phyloP scores from a whole-genome alignment of 2,329 filamentous ascomycete species.

The Aspergillus sp. region DNA sequence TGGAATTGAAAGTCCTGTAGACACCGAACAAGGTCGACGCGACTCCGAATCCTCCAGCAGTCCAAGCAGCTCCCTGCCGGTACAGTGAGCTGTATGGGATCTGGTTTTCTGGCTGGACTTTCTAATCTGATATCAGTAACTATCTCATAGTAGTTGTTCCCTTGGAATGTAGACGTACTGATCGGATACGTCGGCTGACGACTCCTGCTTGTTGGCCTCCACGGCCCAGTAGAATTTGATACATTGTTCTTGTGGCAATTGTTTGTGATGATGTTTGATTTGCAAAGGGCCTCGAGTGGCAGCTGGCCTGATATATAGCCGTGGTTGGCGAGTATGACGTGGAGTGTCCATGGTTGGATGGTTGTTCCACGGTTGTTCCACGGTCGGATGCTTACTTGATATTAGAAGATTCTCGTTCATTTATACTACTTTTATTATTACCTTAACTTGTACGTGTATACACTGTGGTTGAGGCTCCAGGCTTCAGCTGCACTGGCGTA shows the following conservation, averaged over 20 bases:
- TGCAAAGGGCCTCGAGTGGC: neutral
- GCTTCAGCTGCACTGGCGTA: too few species aligned
- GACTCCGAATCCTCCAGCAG: conserved; percentile 7
- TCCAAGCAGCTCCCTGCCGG: conserved; percentile 8
- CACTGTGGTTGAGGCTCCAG: too few species aligned
- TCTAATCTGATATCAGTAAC: neutral
- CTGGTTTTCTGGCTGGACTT: neutral
- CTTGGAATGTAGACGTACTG: neutral
- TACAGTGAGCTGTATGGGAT: conserved; percentile 8
- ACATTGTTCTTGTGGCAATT: conserved; percentile 5
- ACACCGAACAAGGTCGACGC: conserved; percentile 13
- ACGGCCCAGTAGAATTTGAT: conserved; percentile 12
- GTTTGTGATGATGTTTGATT: neutral
- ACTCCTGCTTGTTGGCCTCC: conserved; percentile 1
- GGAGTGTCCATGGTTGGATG: neutral
- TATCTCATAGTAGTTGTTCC: neutral
- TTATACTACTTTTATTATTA: neutral
- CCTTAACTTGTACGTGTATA: too few species aligned
- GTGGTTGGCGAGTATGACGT: neutral
- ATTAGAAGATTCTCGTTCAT: neutral
- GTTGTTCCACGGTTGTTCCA: too few species aligned
- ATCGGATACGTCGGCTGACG: conserved; percentile 3
- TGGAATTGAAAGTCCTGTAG: conserved; percentile 7
- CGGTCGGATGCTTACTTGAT: neutral
- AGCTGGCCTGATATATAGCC: neutral